Percentiles rank a stretch among this genome's conserved stretches.
Conservation (phyloP, 352 stramenopile species). For the Pythium sp. region DNA sequence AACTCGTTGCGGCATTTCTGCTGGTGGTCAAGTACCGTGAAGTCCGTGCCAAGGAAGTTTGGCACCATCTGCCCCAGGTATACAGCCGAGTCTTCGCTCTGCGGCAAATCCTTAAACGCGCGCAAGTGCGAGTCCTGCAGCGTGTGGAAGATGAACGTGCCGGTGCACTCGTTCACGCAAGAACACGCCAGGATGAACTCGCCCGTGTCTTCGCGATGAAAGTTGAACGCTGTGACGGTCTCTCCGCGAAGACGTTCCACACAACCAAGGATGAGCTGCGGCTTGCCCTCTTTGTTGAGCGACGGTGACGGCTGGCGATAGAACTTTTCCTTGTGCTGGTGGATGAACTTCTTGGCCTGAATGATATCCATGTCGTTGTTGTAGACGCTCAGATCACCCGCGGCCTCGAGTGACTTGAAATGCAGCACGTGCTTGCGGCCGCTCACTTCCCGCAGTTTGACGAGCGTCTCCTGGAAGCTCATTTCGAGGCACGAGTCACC, state of each 20-base stretch:
- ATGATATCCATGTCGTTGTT: constrained; percentile 58
- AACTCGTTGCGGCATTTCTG: constrained; percentile 66
- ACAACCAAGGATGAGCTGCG: constrained; percentile 56
- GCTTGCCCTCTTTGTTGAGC: background rate
- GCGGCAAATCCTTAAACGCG: constrained; percentile 68
- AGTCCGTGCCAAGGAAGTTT: constrained; percentile 85
- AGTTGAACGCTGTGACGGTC: constrained; percentile 83
- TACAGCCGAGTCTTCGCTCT: constrained; percentile 71
- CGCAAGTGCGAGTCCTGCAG: constrained; percentile 72
- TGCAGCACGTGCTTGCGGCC: constrained; percentile 52
- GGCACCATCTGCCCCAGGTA: constrained; percentile 75
- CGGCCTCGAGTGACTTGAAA: constrained; percentile 70
- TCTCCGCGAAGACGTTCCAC: constrained; percentile 68
- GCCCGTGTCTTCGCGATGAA: constrained; percentile 78
- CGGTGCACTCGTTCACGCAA: constrained; percentile 62
- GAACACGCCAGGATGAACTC: constrained; percentile 75
- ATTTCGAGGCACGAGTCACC: constrained; percentile 68
- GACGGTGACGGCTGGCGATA: constrained; percentile 35
- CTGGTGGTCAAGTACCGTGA: constrained; percentile 80
- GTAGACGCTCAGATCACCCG: constrained; percentile 66
- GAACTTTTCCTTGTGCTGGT: constrained; percentile 75
- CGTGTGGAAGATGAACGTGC: constrained; percentile 82
- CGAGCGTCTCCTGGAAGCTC: constrained; percentile 57
- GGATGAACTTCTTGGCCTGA: constrained; percentile 69
- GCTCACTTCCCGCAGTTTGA: constrained; percentile 38